Evolutionary conservation across 2,329 filamentous ascomycete genomes (phyloP), one percentile per base, ranked within the genome.

Genomic region (Colletotrichum sp.): DNA sequence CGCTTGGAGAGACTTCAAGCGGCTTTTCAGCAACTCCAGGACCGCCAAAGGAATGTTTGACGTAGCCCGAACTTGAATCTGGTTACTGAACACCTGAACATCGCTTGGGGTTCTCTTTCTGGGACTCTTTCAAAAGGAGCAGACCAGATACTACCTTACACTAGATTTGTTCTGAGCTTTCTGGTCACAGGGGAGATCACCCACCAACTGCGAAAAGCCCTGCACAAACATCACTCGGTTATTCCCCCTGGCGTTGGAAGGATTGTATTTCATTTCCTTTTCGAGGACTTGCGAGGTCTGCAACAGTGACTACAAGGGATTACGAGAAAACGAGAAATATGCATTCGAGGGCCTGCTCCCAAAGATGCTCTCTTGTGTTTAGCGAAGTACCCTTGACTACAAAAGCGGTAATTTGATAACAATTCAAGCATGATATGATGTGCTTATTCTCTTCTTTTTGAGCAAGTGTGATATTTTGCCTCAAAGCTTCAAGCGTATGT

Each of bases 251-350:
- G 73, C 73, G 65, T 73, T 66, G 21, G 38, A 67, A 43, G 55
- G 66, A 32, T 58, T 70, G n/a, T 65, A 34, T 16, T 66, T 6
- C 56, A 13, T 55, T 52, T 70, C 60, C 48, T 28, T 34, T 71
- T 70, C 38, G 30, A 56, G 70, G 38, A 60, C 30, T 34, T 38
- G 48, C 66, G 38, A 56, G 64, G 34, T 28, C 58, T 73, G 64
- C 56, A 30, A 52, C 28, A 76, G 70, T 71, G 73, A 73, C 58
- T 34, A 69, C 48, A 65, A 76, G 48, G 48, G 58, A 58, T 69
- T 65, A 69, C 21, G 73, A 73, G 73, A 60, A 75, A 73, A 76
- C 58, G 73, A 76, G 58, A 60, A 58, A 43, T 24, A 38, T 55
- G 65, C 73, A 69, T 76, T 76, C 68, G 48, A 52, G 30, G 70